These are phyloP conservation scores for Brettanomyces sp. DNA, from an alignment of 805 yeast genomes.

Conservation along the genomic window DNA sequence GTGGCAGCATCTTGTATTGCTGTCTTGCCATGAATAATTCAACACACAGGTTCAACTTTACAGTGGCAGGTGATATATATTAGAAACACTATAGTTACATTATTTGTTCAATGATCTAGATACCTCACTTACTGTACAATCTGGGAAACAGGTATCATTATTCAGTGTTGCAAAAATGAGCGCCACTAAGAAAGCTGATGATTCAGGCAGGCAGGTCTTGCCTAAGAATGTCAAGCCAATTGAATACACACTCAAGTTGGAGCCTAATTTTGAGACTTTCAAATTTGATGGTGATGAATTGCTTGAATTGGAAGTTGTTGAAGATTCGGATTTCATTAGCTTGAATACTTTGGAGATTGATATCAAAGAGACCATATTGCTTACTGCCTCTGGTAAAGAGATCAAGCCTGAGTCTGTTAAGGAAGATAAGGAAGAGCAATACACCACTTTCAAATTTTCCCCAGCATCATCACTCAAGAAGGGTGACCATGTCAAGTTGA, in stretches of 20 bases:
- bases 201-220: conserved; percentile 19
- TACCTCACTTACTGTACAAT: too few species aligned
- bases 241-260: conserved; percentile 59
- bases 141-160: too few species aligned
- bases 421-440: conserved; percentile 49
- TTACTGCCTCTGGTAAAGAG: conserved; percentile 8
- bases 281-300: conserved; percentile 42
- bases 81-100: too few species aligned
- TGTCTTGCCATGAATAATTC: too few species aligned
- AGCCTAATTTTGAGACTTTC: conserved; percentile 28
- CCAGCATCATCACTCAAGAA: conserved; percentile 13
- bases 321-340: conserved; percentile 37
- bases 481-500: conserved; percentile 23
- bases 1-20: too few species aligned
- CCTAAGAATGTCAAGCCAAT: conserved; percentile 56
- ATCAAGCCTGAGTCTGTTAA: conserved; percentile 12
- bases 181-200: neutral
- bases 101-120: too few species aligned
- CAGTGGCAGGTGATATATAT: too few species aligned
- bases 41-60: too few species aligned
- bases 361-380: conserved; percentile 12
- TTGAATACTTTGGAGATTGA: conserved; percentile 30
- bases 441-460: conserved; percentile 52
- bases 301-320: conserved; percentile 39
- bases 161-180: neutral